These are phyloP conservation scores for Pythium vanterpoolii DNA, from an alignment of 352 stramenopile species.

Conservation along the genomic window DNA sequence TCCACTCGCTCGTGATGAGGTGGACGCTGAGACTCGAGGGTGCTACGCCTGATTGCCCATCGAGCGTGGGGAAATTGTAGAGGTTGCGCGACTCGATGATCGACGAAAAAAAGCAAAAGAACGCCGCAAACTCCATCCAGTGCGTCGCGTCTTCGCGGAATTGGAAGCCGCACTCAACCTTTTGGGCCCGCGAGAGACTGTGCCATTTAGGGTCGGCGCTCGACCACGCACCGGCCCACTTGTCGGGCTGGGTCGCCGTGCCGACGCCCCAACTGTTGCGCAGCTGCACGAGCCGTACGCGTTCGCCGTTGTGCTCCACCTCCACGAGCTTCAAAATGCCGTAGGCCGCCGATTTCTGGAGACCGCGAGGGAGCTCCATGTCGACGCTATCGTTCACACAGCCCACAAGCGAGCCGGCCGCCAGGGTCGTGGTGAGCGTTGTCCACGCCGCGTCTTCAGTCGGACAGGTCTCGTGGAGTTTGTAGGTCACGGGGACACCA, in stretches of 20 bases:
- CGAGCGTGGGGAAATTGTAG: constrained; percentile 74
- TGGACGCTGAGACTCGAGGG: constrained; percentile 72
- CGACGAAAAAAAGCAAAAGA: constrained; percentile 76
- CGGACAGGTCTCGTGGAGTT: constrained; percentile 58
- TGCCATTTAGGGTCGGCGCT: constrained; percentile 71
- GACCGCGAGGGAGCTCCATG: constrained; percentile 52
- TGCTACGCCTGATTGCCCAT: constrained; percentile 49
- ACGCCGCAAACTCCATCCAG: constrained; percentile 81
- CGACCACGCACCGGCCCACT: constrained; percentile 71
- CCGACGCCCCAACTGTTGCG: constrained; percentile 82
- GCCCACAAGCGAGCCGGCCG: constrained; percentile 63
- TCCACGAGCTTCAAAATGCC: constrained; percentile 77
- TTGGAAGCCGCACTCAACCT: constrained; percentile 72
- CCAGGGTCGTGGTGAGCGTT: constrained; percentile 37
- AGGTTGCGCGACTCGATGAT: constrained; percentile 78
- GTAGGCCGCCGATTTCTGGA: constrained; percentile 71
- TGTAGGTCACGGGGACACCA: constrained; percentile 62
- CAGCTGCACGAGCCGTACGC: constrained; percentile 62
- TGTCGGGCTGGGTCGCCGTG: constrained; percentile 52
- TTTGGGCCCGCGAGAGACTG: constrained; percentile 64
- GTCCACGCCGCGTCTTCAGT: constrained; percentile 62
- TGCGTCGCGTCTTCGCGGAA: constrained; percentile 78
- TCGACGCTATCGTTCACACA: constrained; percentile 70
- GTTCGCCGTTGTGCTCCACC: constrained; percentile 53
- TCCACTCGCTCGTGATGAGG: constrained; percentile 75